These are phyloP conservation scores for Kentomonas sorsogonicus DNA, from an alignment of 208 protist genomes.

Conservation along the genomic window DNA sequence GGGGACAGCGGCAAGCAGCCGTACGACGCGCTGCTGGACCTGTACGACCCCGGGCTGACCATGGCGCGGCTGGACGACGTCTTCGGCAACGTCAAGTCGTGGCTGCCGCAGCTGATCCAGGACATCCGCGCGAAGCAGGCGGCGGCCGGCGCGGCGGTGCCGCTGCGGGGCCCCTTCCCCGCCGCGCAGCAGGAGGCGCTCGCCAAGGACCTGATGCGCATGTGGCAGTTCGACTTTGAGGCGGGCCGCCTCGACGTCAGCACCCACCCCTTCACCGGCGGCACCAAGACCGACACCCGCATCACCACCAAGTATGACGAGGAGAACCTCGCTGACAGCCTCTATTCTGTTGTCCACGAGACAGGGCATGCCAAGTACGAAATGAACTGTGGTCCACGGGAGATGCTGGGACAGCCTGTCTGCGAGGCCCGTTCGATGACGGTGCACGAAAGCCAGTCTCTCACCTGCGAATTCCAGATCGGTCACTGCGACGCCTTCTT, in stretches of 20 bases:
- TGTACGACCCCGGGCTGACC: constrained; percentile 81
- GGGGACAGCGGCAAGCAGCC: no score
- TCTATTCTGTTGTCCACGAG: constrained; percentile 83
- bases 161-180: constrained; percentile 38
- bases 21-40: constrained; percentile 75
- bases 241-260: constrained; percentile 81
- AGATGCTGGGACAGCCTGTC: constrained; percentile 56
- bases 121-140: constrained; percentile 51
- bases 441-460: constrained; percentile 87
- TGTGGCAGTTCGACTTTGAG: constrained; percentile 81
- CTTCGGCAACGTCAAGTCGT: constrained; percentile 68
- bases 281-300: constrained; percentile 72
- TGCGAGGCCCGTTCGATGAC: constrained; percentile 57
- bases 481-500: constrained; percentile 50
- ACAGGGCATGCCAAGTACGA: constrained; percentile 89
- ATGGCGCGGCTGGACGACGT: constrained; percentile 50
- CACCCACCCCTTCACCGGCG: constrained; percentile 83
- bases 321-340: constrained; percentile 34
- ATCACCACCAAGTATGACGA: constrained; percentile 84
- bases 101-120: constrained; percentile 70
- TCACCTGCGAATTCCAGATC: constrained; percentile 80
- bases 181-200: constrained; percentile 54
- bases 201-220: constrained; percentile 38
- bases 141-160: constrained; percentile 12
- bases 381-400: constrained; percentile 68